Base-by-base conservation (phyloP, 139 green algal genomes). In the Mesostigma viride region DNA sequence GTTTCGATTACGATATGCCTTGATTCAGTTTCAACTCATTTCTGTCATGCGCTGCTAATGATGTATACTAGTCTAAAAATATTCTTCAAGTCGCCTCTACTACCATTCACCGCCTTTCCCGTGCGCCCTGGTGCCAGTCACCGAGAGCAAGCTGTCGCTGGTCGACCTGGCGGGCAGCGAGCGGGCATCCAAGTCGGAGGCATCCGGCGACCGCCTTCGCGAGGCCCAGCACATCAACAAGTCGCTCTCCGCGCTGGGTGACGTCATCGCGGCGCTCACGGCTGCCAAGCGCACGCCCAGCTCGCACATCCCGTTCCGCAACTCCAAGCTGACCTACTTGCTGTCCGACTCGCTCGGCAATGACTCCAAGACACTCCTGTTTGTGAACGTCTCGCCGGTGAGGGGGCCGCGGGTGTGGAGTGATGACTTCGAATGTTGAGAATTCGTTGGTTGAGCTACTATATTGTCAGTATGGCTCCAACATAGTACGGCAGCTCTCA, bases 91-190 rank as follows among this genome's bases (percentile, higher is more conserved):
- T 51, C 40, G 11, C 11, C 8, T 51, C 28, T 22, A 63, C 11
- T 27, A 27, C 56, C 11, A 8, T 14, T 63, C 28, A 22, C 8
- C 8, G 8, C 14, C 56, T 35, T 8, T 27, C 11, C 8, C 8
- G 11, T 14, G 30, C 40, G 56, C 14, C 26, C 28, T 64, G 1
- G n/a, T 64, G 11, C 20, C 26, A 0, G 4, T 36, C 57, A 35
- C 20, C 57, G 34, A 91, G 36, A 90, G 88, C 61, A 95, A 94
- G 82, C 86, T 98, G 28, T 89, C 91, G 74, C 73, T 98, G 65
- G 92, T 96, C 61, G 92, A 98, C 77, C 75, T 98, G 48, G 92
- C 92, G 4, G 92, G 92, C 53, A 91, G 79, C 58, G 92, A 98
- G 82, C 71, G 91, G 14, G 86, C 81, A 8, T 48, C 27, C n/a